These are phyloP conservation scores for Microbotryomycetes sp. DNA, from an alignment of 1,284 basidiomycete genomes.

Conservation along the genomic window DNA sequence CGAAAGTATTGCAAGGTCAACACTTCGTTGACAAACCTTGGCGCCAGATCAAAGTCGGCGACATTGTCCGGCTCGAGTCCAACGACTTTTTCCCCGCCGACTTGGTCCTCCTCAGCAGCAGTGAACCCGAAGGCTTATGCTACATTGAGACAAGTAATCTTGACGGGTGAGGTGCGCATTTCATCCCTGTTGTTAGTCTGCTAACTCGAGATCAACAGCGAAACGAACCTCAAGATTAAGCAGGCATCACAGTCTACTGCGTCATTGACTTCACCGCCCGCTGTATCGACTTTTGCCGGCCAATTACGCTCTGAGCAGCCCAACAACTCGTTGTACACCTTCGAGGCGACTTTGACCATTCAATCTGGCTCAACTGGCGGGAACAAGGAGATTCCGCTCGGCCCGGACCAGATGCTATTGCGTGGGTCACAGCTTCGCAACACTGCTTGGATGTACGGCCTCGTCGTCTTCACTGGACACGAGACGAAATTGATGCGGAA, in stretches of 20 bases:
- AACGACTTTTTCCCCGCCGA: slow-evolving; percentile 97
- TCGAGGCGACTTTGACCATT: slow-evolving; percentile 56
- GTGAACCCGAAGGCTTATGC: slow-evolving; percentile 93
- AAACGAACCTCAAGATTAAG: slow-evolving; percentile 99
- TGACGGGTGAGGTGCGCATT: slow-evolving; percentile 62
- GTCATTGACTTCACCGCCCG: slow-evolving; percentile 64
- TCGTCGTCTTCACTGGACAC: slow-evolving; percentile 92
- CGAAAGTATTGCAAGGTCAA: slow-evolving; percentile 62
- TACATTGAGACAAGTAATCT: slow-evolving; percentile 97
- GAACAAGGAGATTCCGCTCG: slow-evolving; percentile 75
- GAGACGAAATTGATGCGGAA: slow-evolving; percentile 98
- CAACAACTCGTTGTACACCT: slow-evolving; percentile 96
- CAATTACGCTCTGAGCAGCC: slow-evolving; percentile 88
- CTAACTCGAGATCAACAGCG: slow-evolving; percentile 47
- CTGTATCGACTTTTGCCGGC: slow-evolving; percentile 68
- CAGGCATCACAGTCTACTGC: slow-evolving; percentile 82
- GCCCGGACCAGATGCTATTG: slow-evolving; percentile 88
- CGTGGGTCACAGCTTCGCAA: slow-evolving; percentile 94
- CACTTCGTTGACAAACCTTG: slow-evolving; percentile 73
- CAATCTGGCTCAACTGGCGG: slow-evolving; percentile 34
- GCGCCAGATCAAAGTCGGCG: slow-evolving; percentile 84
- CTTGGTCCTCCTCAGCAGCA: slow-evolving; percentile 75
- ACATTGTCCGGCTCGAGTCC: slow-evolving; percentile 81
- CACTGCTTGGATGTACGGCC: slow-evolving; percentile 91
- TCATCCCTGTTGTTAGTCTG: neutral